Conservation (phyloP, 768 basidiomycete genomes). For the Boletus barrowsii region DNA sequence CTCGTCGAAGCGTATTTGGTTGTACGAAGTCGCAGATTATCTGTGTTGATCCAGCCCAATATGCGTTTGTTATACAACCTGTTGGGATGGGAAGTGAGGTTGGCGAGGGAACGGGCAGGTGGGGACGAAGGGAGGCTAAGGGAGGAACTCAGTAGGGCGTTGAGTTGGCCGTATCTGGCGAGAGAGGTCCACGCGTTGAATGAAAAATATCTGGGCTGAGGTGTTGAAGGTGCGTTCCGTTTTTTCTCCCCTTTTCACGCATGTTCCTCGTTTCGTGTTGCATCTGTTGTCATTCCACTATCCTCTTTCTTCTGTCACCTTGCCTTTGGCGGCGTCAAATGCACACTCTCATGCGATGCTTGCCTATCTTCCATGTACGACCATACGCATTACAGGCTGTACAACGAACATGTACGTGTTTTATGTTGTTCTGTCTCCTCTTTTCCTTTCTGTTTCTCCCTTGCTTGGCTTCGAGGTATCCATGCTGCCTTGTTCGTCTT, state of each 20-base stretch:
- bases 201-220: conserved; percentile 69
- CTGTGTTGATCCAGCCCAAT: conserved; percentile 91
- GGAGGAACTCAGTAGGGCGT: conserved; percentile 60
- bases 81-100: conserved; percentile 89
- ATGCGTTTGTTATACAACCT: conserved; percentile 94
- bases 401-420: background rate
- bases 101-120: conserved; percentile 73
- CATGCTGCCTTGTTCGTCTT: too few relatives aligned
- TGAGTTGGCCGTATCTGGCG: conserved; percentile 84
- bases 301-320: background rate
- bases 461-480: too few relatives aligned
- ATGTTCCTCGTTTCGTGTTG: background rate
- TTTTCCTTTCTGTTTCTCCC: too few relatives aligned
- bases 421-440: background rate
- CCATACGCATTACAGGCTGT: background rate
- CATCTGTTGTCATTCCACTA: background rate
- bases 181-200: conserved; percentile 83
- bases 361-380: background rate
- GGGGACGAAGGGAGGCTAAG: conserved; percentile 48
- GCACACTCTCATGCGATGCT: background rate
- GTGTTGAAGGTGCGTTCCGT: background rate
- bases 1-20: conserved; percentile 93
- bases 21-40: conserved; percentile 85
- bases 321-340: background rate
- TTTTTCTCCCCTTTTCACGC: background rate